These are phyloP conservation scores for Rhododendron ferrugineum DNA, from an alignment of 148 eudicot genomes.

Conservation along the genomic window DNA sequence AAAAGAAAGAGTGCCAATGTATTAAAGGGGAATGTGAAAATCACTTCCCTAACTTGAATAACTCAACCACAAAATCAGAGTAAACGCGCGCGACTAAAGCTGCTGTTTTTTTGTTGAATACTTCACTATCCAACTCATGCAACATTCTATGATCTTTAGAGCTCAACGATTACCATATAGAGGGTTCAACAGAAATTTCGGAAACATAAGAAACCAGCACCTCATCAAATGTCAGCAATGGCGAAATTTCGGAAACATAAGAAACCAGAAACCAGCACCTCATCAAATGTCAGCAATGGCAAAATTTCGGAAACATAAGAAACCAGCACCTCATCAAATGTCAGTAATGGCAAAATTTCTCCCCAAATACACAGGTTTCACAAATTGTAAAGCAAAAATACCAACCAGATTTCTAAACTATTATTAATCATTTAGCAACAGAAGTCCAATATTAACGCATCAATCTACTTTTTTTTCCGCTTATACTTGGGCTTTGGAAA, in stretches of 20 bases:
- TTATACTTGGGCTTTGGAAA: constrained; percentile 38
- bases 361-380: background rate
- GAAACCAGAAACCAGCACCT: background rate
- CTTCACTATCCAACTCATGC: too few relatives aligned
- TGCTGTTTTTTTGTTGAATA: too few relatives aligned
- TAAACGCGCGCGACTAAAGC: too few relatives aligned
- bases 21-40: too few relatives aligned
- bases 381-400: background rate
- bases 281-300: background rate
- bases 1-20: too few relatives aligned
- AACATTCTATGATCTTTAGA: too few relatives aligned
- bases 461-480: constrained; percentile 38
- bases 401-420: background rate
- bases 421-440: background rate
- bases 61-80: too few relatives aligned
- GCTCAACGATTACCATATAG: too few relatives aligned
- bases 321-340: background rate
- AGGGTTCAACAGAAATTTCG: too few relatives aligned
- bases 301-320: too few relatives aligned
- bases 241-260: too few relatives aligned
- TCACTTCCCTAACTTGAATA: too few relatives aligned
- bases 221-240: background rate
- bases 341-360: background rate
- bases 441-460: background rate
- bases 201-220: background rate